A percentile compares a stretch with the other conserved stretches of the same genome.
Evolutionary conservation across 441 rosid genomes (phyloP).

Genomic region (Adansonia gregorii): DNA sequence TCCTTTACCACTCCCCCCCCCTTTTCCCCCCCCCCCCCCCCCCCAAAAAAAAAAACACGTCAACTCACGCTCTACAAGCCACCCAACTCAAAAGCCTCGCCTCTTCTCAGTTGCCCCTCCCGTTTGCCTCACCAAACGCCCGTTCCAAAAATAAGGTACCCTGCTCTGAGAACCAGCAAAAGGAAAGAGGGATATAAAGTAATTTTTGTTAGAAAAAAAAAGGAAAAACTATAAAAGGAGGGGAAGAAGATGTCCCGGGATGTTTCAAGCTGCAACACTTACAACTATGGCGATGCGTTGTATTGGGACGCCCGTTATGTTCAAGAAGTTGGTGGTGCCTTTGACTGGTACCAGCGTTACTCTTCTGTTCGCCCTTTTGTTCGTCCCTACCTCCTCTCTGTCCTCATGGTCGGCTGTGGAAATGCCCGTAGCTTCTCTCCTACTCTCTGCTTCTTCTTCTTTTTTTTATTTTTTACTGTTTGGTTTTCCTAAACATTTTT

Average conservation of each 20-base stretch:
- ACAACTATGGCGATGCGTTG: slow-evolving; percentile 83
- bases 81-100: no score
- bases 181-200: background rate
- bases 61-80: no score
- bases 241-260: slow-evolving; percentile 59
- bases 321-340: slow-evolving; percentile 60
- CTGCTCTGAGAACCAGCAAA: background rate
- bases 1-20: no score
- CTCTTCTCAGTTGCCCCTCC: no score
- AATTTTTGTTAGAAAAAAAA: no score
- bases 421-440: slow-evolving; percentile 68
- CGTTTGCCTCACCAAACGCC: no score
- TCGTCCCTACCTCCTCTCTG: slow-evolving; percentile 68
- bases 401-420: slow-evolving; percentile 97
- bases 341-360: slow-evolving; percentile 96
- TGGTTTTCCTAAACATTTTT: background rate
- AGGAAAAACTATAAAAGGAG: background rate
- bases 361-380: slow-evolving; percentile 82
- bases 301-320: slow-evolving; percentile 91
- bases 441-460: background rate
- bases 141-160: no score
- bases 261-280: slow-evolving; percentile 74
- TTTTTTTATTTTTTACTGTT: background rate
- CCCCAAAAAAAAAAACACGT: no score
- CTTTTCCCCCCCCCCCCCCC: no score